A percentile compares a stretch with the other conserved stretches of the same genome.
Evolutionary conservation across 345 rosid species (phyloP).

Genomic region (Clarkia xantiana): DNA sequence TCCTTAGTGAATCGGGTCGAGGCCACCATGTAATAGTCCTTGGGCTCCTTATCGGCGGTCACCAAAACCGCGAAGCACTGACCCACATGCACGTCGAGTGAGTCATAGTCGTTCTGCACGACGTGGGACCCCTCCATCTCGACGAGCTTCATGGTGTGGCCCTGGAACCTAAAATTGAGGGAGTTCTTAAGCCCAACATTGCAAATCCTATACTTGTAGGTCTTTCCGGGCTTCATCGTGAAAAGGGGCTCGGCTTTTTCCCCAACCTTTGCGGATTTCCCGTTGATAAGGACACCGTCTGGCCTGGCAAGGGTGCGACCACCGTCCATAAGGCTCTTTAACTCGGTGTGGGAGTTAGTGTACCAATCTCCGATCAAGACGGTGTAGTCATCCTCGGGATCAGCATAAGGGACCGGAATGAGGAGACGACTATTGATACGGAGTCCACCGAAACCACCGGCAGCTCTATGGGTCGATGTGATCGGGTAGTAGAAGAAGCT

Average conservation of each 20-base stretch:
- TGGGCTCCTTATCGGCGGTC: slow-evolving; percentile 38
- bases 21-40: slow-evolving; percentile 47
- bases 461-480: slow-evolving; percentile 34
- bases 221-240: slow-evolving; percentile 53
- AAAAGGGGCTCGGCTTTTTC: slow-evolving; percentile 26
- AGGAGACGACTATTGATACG: slow-evolving; percentile 53
- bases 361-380: slow-evolving; percentile 52
- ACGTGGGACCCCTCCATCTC: slow-evolving; percentile 69
- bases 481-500: slow-evolving; percentile 57
- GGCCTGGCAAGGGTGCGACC: slow-evolving; percentile 44
- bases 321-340: slow-evolving; percentile 32
- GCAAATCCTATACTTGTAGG: slow-evolving; percentile 54
- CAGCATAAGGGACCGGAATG: slow-evolving; percentile 60
- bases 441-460: slow-evolving; percentile 67
- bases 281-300: slow-evolving; percentile 49
- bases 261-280: slow-evolving; percentile 27
- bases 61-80: slow-evolving; percentile 51
- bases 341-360: slow-evolving; percentile 34
- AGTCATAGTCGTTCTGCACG: slow-evolving; percentile 48
- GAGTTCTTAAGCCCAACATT: slow-evolving; percentile 43
- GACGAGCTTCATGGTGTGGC: slow-evolving; percentile 56
- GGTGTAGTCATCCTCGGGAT: slow-evolving; percentile 47
- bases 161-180: slow-evolving; percentile 57
- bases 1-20: slow-evolving; percentile 45
- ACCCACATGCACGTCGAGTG: slow-evolving; percentile 58